These are phyloP conservation scores for Botryotinia globosa DNA, from an alignment of 2,329 filamentous ascomycete species.

Conservation along the genomic window DNA sequence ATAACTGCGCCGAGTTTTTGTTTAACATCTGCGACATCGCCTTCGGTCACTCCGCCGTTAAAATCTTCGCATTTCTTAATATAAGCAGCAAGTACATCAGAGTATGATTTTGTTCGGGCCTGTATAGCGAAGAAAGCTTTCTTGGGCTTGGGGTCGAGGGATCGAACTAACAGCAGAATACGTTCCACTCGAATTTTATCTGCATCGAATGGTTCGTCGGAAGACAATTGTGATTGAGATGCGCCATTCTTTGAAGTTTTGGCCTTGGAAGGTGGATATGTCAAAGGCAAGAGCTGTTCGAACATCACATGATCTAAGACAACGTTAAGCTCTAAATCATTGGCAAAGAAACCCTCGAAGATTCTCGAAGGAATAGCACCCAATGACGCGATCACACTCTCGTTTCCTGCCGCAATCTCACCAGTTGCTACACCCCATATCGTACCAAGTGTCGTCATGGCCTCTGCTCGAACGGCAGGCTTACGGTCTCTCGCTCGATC, in stretches of 20 bases:
- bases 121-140: slow-evolving; percentile 88
- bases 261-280: slow-evolving; percentile 69
- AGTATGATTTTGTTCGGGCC: slow-evolving; percentile 70
- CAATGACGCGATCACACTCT: slow-evolving; percentile 70
- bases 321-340: slow-evolving; percentile 81
- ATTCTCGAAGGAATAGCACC: slow-evolving; percentile 81
- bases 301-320: slow-evolving; percentile 81
- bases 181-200: slow-evolving; percentile 80
- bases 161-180: slow-evolving; percentile 76
- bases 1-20: slow-evolving; percentile 69
- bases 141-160: slow-evolving; percentile 73
- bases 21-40: slow-evolving; percentile 66
- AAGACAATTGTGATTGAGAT: slow-evolving; percentile 49
- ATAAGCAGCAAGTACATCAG: slow-evolving; percentile 71
- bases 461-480: slow-evolving; percentile 75
- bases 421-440: slow-evolving; percentile 93
- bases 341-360: slow-evolving; percentile 84
- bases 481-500: slow-evolving; percentile 88
- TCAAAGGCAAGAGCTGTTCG: slow-evolving; percentile 85
- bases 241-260: slow-evolving; percentile 62
- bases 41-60: slow-evolving; percentile 80
- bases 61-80: slow-evolving; percentile 82
- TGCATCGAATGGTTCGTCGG: slow-evolving; percentile 54
- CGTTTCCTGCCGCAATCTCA: slow-evolving; percentile 80
- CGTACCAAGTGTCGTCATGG: slow-evolving; percentile 78